A percentile compares a stretch with the other conserved stretches of the same genome.
Conservation (phyloP, 139 green algal species). For the Edaphochlamys debaryana region DNA sequence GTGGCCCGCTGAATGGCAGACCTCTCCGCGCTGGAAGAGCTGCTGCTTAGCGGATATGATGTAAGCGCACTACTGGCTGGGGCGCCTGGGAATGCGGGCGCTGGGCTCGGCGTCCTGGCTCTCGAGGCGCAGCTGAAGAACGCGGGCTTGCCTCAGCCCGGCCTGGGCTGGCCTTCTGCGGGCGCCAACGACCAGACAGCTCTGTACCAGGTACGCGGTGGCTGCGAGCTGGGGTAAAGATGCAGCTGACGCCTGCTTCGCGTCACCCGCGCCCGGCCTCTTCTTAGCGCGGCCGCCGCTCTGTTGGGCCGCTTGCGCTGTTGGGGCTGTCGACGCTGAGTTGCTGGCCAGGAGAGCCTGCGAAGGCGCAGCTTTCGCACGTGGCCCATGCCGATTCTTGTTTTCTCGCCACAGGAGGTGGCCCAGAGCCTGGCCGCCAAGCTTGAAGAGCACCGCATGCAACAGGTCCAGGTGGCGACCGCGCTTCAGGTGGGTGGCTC, state of each 20-base stretch:
- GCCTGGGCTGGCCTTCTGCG: neutral
- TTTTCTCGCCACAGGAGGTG: neutral
- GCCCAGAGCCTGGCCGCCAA: conserved; percentile 27
- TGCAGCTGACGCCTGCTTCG: no score
- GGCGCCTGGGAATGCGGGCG: no score
- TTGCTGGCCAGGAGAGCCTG: no score
- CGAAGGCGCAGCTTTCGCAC: neutral
- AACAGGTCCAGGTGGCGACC: conserved; percentile 20
- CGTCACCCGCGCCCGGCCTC: neutral
- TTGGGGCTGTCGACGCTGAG: neutral
- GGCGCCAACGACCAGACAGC: neutral
- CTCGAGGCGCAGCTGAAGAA: neutral
- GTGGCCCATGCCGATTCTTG: neutral
- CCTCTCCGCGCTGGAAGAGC: neutral
- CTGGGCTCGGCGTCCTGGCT: neutral
- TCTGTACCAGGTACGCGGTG: conserved; percentile 5
- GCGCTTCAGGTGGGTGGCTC: conserved; percentile 14
- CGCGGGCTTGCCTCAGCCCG: neutral
- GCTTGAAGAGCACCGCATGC: conserved; percentile 28
- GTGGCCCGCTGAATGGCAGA: no score
- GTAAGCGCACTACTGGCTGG: neutral
- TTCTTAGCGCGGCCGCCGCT: neutral
- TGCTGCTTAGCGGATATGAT: neutral
- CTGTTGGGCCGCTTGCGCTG: neutral
- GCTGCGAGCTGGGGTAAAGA: no score